Base-by-base conservation (phyloP, 2,329 filamentous ascomycete genomes). In the Colletotrichum sp. region DNA sequence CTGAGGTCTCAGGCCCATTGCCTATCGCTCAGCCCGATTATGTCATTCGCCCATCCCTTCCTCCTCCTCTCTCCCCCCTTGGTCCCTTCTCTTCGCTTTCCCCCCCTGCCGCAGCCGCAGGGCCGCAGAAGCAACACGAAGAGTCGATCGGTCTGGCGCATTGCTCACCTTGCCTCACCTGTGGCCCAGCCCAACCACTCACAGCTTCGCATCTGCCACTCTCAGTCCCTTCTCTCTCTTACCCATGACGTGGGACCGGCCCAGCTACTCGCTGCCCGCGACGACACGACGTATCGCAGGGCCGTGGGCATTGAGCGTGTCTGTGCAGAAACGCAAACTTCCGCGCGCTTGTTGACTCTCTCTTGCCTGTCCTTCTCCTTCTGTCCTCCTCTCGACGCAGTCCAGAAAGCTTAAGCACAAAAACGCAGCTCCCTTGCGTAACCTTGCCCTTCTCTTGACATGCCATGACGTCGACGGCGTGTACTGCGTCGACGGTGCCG, bases 391-490 rank as follows among this genome's bases (percentile, higher is more conserved):
- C 34, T 27, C 27, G 27, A 25, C 12, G 55, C 12, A 48, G 55
- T 25, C 22, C 27, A 69, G 60, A 69, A 30, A 27, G 11, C n/a
- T 36, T 15, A 28, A 22, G 15, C n/a, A 19, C 48, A 16, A 69
- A 52, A 67, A 30, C 64, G 64, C 39, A 28, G 39, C 63, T 66
- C 60, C 72, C 63, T 68, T 63, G 68, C 68, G n/a, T 28, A 52
- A 63, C 55, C 27, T 32, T 52, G 28, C 36, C 57, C 22, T 48
- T 63, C 55, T 59, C 32, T 63, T 34, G 16, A 8, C 48, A 52
- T 8, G 55, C 12, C 13, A 72, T 75, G 73, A 75, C 73, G 69
- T 75, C 63, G 27, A 68, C 19, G 69, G 73, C 63, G 63, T 60
- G 36, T 39, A 27, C 22, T 30, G 32, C 39, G 36, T 60, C 25